Percentiles rank a stretch among this genome's conserved stretches.
Evolutionary conservation across 495 filamentous ascomycete species (phyloP).

Genomic region (Talaromyces nanjingensis): DNA sequence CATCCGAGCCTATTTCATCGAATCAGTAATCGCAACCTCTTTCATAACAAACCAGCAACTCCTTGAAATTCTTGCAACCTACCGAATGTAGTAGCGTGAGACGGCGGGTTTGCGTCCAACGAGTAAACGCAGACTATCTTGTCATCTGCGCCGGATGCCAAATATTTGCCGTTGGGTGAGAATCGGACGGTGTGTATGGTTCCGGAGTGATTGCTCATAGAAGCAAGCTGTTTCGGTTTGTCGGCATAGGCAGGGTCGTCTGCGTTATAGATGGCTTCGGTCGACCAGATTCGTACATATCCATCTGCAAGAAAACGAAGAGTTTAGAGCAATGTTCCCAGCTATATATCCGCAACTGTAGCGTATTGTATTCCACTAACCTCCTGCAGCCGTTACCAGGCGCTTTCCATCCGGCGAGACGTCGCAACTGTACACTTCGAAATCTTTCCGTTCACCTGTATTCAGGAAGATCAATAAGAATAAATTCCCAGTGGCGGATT

Average conservation of each 20-base stretch:
- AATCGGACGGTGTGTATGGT: constrained; percentile 97
- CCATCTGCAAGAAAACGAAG: constrained; percentile 55
- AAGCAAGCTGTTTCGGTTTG: constrained; percentile 89
- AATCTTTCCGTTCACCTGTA: constrained; percentile 87
- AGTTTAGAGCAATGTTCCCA: not conserved
- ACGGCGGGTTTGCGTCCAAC: constrained; percentile 72
- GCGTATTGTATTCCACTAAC: constrained; percentile 37
- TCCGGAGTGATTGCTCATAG: constrained; percentile 95
- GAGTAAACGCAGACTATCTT: constrained; percentile 97
- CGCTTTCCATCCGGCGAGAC: constrained; percentile 88
- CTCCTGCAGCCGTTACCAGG: constrained; percentile 88
- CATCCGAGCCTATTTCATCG: constrained; percentile 62
- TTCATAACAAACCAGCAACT: not conserved
- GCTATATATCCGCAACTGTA: not conserved
- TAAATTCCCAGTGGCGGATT: constrained; percentile 7
- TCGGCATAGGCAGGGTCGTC: constrained; percentile 54
- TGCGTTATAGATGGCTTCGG: constrained; percentile 80
- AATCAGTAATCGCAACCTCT: not conserved
- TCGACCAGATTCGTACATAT: constrained; percentile 96
- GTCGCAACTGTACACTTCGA: constrained; percentile 96
- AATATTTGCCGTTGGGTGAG: constrained; percentile 83
- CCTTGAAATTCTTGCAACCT: constrained; percentile 23
- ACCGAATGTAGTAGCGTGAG: constrained; percentile 70
- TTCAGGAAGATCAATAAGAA: not conserved
- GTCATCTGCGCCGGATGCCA: constrained; percentile 95